A percentile compares a stretch with the other conserved stretches of the same genome.
Conservation (phyloP, 768 basidiomycete species). For the Trametes elegans region DNA sequence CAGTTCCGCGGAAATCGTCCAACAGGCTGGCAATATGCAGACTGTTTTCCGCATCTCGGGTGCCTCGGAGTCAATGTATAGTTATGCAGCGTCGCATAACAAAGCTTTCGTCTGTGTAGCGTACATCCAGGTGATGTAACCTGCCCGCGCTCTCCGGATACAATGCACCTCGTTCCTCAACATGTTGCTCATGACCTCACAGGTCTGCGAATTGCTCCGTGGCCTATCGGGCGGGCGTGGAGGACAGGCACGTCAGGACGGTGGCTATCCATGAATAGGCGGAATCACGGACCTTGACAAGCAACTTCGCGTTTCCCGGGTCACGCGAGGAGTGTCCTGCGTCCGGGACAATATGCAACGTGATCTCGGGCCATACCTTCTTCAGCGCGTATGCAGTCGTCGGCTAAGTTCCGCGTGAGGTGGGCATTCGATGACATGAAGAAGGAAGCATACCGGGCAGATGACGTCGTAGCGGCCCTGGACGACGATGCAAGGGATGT, state of each 20-base stretch:
- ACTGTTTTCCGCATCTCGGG: no score
- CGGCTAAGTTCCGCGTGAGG: constrained; percentile 40
- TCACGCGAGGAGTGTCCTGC: constrained; percentile 89
- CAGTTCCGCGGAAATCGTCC: no score
- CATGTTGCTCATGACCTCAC: constrained; percentile 7
- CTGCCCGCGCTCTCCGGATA: neutral
- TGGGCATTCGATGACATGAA: neutral
- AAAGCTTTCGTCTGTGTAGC: neutral
- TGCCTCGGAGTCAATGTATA: no score
- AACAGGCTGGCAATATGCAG: no score
- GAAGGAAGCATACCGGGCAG: constrained; percentile 57
- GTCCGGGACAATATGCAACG: constrained; percentile 73
- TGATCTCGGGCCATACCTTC: constrained; percentile 80
- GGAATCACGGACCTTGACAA: constrained; percentile 57
- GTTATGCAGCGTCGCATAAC: no score
- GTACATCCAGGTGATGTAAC: neutral
- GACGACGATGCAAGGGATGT: constrained; percentile 79
- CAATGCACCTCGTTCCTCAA: neutral
- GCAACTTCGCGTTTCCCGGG: constrained; percentile 59
- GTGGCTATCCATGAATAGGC: no score
- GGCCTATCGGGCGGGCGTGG: no score
- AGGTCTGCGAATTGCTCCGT: constrained; percentile 45
- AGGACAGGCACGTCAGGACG: neutral
- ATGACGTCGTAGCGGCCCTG: constrained; percentile 91
- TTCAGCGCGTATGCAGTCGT: constrained; percentile 82